Conservation (phyloP, 495 filamentous ascomycete genomes). For the Neurospora sp. region DNA sequence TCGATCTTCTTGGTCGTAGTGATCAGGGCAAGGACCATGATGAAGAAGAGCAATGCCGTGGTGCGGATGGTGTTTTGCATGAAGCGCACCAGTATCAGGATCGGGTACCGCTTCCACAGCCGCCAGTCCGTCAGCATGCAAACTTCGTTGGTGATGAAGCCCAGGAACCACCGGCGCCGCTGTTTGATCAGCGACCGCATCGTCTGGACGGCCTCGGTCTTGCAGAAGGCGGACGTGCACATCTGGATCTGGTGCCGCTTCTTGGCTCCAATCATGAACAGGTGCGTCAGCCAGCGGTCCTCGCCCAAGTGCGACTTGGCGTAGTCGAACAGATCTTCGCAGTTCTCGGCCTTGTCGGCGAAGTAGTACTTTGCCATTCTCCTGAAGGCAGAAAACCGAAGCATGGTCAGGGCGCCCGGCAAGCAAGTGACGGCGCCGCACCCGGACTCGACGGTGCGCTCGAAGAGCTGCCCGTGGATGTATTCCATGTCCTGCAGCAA, state of each 20-base stretch:
- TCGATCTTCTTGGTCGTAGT: conserved; percentile 69
- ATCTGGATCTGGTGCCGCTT: conserved; percentile 93
- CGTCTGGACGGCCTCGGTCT: conserved; percentile 92
- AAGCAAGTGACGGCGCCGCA: conserved; percentile 94
- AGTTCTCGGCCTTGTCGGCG: conserved; percentile 92
- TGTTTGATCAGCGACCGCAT: conserved; percentile 85
- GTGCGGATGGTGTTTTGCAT: conserved; percentile 97
- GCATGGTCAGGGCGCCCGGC: conserved; percentile 86
- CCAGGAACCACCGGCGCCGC: conserved; percentile 91
- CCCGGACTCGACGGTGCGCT: conserved; percentile 90
- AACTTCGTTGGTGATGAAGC: conserved; percentile 96
- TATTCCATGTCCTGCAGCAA: conserved; percentile 98
- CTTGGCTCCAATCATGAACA: conserved; percentile 97
- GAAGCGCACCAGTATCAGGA: conserved; percentile 81
- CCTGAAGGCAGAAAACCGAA: conserved; percentile 92
- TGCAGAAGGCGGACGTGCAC: conserved; percentile 96
- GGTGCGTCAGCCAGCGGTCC: conserved; percentile 93
- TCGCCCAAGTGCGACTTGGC: conserved; percentile 93
- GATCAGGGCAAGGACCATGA: conserved; percentile 80
- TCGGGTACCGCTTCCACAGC: conserved; percentile 84
- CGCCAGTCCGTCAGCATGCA: conserved; percentile 96
- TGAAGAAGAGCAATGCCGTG: conserved; percentile 90
- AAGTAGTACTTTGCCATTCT: conserved; percentile 99
- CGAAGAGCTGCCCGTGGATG: conserved; percentile 93
- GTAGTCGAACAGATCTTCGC: conserved; percentile 93